Evolutionary conservation across 352 stramenopile species (phyloP).

Genomic region (Pythium chondricola): DNA sequence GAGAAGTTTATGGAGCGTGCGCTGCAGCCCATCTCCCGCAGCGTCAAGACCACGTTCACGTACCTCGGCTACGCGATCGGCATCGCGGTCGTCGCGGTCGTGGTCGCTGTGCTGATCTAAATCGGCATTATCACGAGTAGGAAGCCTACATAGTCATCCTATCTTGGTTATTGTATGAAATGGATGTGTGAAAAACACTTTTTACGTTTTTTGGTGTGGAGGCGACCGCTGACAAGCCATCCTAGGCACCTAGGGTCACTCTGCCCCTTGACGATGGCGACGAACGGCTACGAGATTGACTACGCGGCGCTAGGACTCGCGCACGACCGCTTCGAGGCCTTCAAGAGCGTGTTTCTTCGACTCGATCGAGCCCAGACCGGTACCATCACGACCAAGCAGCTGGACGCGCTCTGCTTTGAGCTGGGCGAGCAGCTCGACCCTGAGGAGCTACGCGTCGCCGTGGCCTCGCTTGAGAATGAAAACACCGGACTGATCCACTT

Average conservation of each 20-base stretch:
- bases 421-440: conserved; percentile 52
- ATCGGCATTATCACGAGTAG: too few species aligned
- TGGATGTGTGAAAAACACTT: too few species aligned
- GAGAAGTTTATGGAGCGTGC: conserved; percentile 13
- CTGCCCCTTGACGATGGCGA: not conserved
- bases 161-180: too few species aligned
- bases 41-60: conserved; percentile 23
- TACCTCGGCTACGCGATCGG: conserved; percentile 24
- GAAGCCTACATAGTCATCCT: too few species aligned
- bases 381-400: conserved; percentile 44
- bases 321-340: conserved; percentile 46
- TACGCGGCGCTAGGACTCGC: conserved; percentile 41
- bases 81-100: conserved; percentile 19
- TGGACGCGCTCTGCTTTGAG: conserved; percentile 53
- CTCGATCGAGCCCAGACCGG: conserved; percentile 45
- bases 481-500: conserved; percentile 60
- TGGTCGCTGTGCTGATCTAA: conserved; percentile 8
- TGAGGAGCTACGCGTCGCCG: conserved; percentile 44
- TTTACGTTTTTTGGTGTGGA: too few species aligned
- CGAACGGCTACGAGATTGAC: conserved; percentile 37
- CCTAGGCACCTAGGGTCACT: too few species aligned
- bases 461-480: conserved; percentile 39
- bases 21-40: conserved; percentile 30
- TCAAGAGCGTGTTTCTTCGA: conserved; percentile 42
- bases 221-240: too few species aligned